Evolutionary conservation across 345 rosid species (phyloP).

Genomic region (Hibiscus tridactylites): DNA sequence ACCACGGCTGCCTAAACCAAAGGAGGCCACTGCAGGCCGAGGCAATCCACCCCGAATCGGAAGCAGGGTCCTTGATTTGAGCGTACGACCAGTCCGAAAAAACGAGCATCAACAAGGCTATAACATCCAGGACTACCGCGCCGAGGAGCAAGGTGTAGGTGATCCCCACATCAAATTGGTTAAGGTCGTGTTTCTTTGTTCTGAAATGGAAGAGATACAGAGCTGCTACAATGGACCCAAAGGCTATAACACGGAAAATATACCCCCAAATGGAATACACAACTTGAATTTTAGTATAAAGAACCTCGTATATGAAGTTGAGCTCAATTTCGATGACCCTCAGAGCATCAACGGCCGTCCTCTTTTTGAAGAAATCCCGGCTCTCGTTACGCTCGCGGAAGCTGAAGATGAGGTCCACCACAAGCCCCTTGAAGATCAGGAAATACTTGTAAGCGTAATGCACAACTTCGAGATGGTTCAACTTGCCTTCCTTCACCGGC

Average conservation of each 20-base stretch:
- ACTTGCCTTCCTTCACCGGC: neutral
- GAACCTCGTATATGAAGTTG: constrained; percentile 50
- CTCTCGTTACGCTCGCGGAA: constrained; percentile 40
- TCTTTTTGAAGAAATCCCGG: constrained; percentile 29
- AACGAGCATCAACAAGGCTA: constrained; percentile 39
- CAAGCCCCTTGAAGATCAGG: constrained; percentile 40
- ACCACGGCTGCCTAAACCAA: constrained; percentile 5
- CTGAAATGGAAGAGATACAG: constrained; percentile 26
- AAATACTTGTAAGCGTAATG: constrained; percentile 34
- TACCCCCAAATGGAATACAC: constrained; percentile 27
- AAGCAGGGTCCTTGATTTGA: constrained; percentile 13
- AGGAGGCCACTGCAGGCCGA: constrained; percentile 9
- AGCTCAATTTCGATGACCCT: constrained; percentile 53
- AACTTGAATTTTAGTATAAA: constrained; percentile 44
- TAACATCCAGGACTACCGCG: constrained; percentile 39
- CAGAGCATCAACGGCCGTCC: constrained; percentile 30
- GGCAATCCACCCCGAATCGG: constrained; percentile 5
- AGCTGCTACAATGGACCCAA: constrained; percentile 22
- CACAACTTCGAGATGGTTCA: constrained; percentile 20
- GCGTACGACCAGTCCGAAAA: constrained; percentile 55
- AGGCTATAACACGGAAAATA: constrained; percentile 23
- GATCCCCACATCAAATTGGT: constrained; percentile 31
- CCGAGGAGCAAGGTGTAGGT: constrained; percentile 44
- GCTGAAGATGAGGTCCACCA: constrained; percentile 52
- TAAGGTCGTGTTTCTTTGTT: constrained; percentile 21